Evolutionary conservation across 1,139 yeast genomes (phyloP), one percentile per base, ranked within the genome.

Genomic region (Candida glucosophila): DNA sequence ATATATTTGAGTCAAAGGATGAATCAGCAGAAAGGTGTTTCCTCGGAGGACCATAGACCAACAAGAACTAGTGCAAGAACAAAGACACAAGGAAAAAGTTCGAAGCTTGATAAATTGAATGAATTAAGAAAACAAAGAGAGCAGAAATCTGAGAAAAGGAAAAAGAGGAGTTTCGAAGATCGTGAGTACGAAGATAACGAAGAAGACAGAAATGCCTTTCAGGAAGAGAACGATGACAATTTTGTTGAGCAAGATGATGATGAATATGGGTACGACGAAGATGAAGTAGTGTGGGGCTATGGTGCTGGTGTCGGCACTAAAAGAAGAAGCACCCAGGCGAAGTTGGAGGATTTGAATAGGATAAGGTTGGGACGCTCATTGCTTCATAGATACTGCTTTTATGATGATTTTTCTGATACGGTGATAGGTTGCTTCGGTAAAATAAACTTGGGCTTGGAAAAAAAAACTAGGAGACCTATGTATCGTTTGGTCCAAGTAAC

Each of bases 121-220:
- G 95, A 85, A 54, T 71, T 88, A 50, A 80, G 81, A 46, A 83
- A 77, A 50, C 92, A 82, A 49, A 73, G 95, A 51, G 92, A 82
- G 40, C 73, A 64, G 49, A 77, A 74, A 44, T 55, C 56, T 26
- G 62, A 58, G 31, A 58, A 61, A 20, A n/a, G n/a, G n/a, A n/a
- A n/a, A n/a, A n/a, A n/a, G n/a, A n/a, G n/a, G n/a, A n/a, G n/a
- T n/a, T n/a, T n/a, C n/a, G 36, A 39, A 23, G 57, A 53, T 5
- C 58, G 55, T 8, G 58, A 49, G 5, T 59, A 55, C 15, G 64
- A 54, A 1, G 73, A 65, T 14, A 68, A 67, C 25, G 62, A 57
- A 5, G 64, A 56, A 2, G 55, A 46, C 10, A 56, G 47, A 4
- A 56, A 49, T 5, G 57, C 44, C 4, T 10, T 7, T 7, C 22